Base-by-base conservation (phyloP, 495 filamentous ascomycete species). In the Neurospora sp. region DNA sequence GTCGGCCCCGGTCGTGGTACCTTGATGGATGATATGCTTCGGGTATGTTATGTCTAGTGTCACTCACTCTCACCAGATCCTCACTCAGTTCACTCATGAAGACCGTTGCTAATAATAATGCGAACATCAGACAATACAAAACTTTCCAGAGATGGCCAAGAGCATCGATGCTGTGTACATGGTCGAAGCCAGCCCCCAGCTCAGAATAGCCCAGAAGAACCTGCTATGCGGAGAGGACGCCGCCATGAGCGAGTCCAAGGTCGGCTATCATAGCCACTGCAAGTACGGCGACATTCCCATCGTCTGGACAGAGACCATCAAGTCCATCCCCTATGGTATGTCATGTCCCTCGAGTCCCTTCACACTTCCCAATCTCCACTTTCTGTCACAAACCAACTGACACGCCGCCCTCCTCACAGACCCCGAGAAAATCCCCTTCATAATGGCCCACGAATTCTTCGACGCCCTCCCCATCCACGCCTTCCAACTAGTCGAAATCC, bases 381-480 rank as follows among this genome's bases (percentile, higher is more conserved):
- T 73, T 31, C 18, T 65, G 71, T 37, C 69, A 71, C 10, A 71
- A 40, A 72, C 69, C 22, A 38, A 22, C 10, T n/a, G 70, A 6
- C 72, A 22, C 9, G 1, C 10, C 12, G 9, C 20, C 20, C 48
- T 27, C 8, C 3, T 5, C 10, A 16, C 12, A 81, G 83, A 85
- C 77, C 81, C 85, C 73, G 84, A 74, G 72, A 94, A 93, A 76
- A 92, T 90, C 18, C 94, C 96, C 1, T 96, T 97, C 82, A 96
- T 98, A 69, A 87, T 98, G 42, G 96, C 95, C 12, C 96, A 99
- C 79, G 96, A 99, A 79, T 98, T 99, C 85, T 98, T 99, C 82
- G 96, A 99, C 78, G 96, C 96, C n/a, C 91, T 98, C 7, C 96
- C 96, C 44, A 97, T 99, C 77, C 94, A 99, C 82, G 92, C 93